Base-by-base conservation (phyloP, 495 filamentous ascomycete species). In the Bombardia bombarda region DNA sequence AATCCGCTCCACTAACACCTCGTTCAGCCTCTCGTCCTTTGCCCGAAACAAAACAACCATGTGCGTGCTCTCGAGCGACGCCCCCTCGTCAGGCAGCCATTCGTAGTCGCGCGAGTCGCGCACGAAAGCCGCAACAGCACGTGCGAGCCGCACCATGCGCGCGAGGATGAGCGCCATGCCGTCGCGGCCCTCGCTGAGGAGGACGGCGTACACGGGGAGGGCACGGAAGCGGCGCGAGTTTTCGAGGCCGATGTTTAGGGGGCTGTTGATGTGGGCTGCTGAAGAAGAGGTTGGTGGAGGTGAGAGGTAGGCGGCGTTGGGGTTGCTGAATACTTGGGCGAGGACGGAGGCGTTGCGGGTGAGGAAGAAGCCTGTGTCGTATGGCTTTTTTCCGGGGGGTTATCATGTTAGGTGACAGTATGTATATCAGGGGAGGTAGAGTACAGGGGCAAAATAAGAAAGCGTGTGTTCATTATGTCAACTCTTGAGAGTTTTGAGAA, bases 141-240 rank as follows among this genome's bases (percentile, higher is more conserved):
- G 70, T 1, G 90, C 81, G 9, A 95, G 72, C 0, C 64, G 56
- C 24, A 87, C 78, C 54, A 94, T 86, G 24, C 77, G 75, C 38
- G 77, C 62, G 9, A 95, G 69, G 72, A 95, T 86, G 2, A 73
- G 67, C 4, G 63, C 66, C 50, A 90, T 83, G 3, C 88, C 89
- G 7, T 69, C 52, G 8, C 69, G 68, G 3, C 90, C 90, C 46
- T 92, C 84, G 26, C 80, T 79, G n/a, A 80, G 50, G 1, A 95
- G 70, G 0, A 82, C 81, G 8, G 88, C 82, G 50, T 95, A 95
- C 3, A 88, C 86, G 0, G 90, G 90, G 16, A 95, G 66, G 0
- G 88, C 90, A 37, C 90, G 76, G 66, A 97, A 93, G 13, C 90
- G 80, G 30, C 89, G 76, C 5, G 89, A 95, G 57, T 97, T 97